phyloP scores from a whole-genome alignment of 257 asterid species.

The Haberlea rhodopensis region DNA sequence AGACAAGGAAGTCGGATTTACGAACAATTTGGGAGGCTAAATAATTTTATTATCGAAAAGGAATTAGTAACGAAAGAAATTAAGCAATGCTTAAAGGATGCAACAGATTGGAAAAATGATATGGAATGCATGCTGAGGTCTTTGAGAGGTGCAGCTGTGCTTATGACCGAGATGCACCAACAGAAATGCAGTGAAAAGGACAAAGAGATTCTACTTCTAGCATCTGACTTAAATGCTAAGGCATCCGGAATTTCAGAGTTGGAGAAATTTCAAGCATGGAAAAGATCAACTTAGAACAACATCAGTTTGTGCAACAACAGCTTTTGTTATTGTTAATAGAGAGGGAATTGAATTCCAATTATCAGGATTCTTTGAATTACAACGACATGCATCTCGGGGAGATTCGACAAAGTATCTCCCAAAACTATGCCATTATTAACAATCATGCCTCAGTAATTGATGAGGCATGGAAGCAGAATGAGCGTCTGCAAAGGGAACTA shows the following conservation, averaged over 20 bases:
- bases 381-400: conserved; percentile 46
- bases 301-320: conserved; percentile 77
- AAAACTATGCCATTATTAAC: conserved; percentile 39
- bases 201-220: conserved; percentile 46
- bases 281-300: conserved; percentile 52
- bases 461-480: conserved; percentile 45
- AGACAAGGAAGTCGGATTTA: conserved; percentile 51
- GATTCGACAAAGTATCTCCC: conserved; percentile 36
- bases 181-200: conserved; percentile 75
- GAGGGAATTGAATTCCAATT: conserved; percentile 52
- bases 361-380: conserved; percentile 38
- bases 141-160: conserved; percentile 87
- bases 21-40: conserved; percentile 65
- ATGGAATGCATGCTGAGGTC: conserved; percentile 93
- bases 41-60: conserved; percentile 56
- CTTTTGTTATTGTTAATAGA: conserved; percentile 69
- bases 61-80: conserved; percentile 68
- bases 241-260: conserved; percentile 46
- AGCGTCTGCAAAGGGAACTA: conserved; percentile 48
- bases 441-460: conserved; percentile 43
- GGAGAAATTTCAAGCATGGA: conserved; percentile 46
- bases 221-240: conserved; percentile 48
- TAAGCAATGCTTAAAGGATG: conserved; percentile 65
- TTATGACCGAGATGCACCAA: conserved; percentile 80
- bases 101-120: conserved; percentile 54